Conservation (phyloP, 805 yeast genomes). For the Vanderwaltozyma yarrowii region DNA sequence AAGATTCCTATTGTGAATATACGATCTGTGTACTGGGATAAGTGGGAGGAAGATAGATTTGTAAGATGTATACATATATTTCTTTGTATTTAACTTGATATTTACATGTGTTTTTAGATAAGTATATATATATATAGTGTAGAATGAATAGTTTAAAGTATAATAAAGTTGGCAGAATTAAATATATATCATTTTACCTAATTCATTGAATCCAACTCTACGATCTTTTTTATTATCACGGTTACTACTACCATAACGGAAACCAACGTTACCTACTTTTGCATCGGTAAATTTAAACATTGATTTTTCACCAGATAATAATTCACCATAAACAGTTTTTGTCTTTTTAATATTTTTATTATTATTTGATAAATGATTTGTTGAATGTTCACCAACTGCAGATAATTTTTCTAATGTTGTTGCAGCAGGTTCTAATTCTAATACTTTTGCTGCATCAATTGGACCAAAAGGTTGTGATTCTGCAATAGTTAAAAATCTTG, state of each 20-base stretch:
- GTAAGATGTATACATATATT: too few relatives aligned
- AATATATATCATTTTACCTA: slow-evolving; percentile 43
- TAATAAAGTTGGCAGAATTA: too few relatives aligned
- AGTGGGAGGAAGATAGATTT: too few relatives aligned
- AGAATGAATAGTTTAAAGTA: too few relatives aligned
- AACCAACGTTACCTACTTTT: slow-evolving; percentile 77
- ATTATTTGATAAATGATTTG: slow-evolving; percentile 17
- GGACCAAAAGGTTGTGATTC: slow-evolving; percentile 96
- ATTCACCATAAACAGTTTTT: slow-evolving; percentile 42
- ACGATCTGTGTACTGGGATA: too few relatives aligned
- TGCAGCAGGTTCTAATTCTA: slow-evolving; percentile 81
- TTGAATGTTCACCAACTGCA: slow-evolving; percentile 42
- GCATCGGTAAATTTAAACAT: slow-evolving; percentile 68
- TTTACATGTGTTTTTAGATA: too few relatives aligned
- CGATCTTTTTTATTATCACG: slow-evolving; percentile 87
- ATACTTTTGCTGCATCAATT: slow-evolving; percentile 79
- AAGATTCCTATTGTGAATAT: too few relatives aligned
- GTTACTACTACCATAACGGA: slow-evolving; percentile 80
- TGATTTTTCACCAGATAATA: slow-evolving; percentile 58
- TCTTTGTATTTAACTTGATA: too few relatives aligned
- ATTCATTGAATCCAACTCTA: slow-evolving; percentile 55
- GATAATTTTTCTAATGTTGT: slow-evolving; percentile 63
- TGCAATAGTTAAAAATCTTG: slow-evolving; percentile 79
- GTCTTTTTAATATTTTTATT: slow-evolving; percentile 14
- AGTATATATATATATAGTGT: too few relatives aligned